These are phyloP conservation scores for Aspergillus uvarum DNA, from an alignment of 2,329 filamentous ascomycete species.

Conservation along the genomic window DNA sequence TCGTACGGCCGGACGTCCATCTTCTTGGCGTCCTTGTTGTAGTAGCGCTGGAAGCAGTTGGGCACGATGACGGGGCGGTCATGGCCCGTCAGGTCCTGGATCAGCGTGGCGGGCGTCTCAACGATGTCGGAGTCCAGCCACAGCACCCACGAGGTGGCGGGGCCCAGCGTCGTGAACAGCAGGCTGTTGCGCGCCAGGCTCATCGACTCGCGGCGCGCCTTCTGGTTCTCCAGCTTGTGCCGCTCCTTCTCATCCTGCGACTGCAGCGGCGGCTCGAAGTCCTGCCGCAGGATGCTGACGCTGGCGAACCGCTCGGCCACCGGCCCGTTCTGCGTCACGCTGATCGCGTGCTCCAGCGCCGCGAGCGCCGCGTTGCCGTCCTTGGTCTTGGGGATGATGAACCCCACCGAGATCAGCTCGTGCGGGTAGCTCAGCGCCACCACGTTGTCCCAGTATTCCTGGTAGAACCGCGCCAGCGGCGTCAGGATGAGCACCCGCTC, in stretches of 20 bases:
- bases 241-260: conserved; percentile 86
- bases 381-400: conserved; percentile 91
- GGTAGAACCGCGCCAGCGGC: conserved; percentile 89
- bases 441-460: conserved; percentile 93
- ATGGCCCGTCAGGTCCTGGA: conserved; percentile 86
- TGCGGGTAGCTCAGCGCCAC: conserved; percentile 82
- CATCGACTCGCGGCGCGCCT: conserved; percentile 82
- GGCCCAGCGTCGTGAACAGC: conserved; percentile 90
- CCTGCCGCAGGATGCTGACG: conserved; percentile 91
- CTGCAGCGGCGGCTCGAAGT: conserved; percentile 77
- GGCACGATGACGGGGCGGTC: conserved; percentile 90
- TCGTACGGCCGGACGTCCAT: conserved; percentile 84
- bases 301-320: conserved; percentile 83
- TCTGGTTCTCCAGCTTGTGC: conserved; percentile 90
- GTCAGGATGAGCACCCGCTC: conserved; percentile 91
- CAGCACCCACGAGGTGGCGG: conserved; percentile 89
- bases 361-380: conserved; percentile 86
- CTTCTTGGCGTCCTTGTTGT: conserved; percentile 68
- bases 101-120: conserved; percentile 79
- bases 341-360: conserved; percentile 79
- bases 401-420: conserved; percentile 89
- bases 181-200: conserved; percentile 89
- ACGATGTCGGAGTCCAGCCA: conserved; percentile 94
- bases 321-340: conserved; percentile 79
- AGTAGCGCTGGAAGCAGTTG: conserved; percentile 91